Evolutionary conservation across 306 rosid genomes (phyloP).

Genomic region (Rubus idaeus): DNA sequence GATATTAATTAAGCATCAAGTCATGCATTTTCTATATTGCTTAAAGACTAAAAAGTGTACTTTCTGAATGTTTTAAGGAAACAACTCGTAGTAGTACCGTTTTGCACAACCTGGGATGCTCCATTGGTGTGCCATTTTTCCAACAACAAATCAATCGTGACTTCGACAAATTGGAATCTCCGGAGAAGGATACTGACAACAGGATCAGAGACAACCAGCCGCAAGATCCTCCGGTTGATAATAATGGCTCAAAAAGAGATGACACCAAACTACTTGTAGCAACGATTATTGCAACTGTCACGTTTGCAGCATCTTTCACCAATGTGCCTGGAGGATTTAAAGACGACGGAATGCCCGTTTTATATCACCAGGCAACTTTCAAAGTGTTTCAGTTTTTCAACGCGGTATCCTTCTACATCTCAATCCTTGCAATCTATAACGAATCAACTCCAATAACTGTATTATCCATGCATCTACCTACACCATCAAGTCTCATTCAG

Average conservation of each 20-base stretch:
- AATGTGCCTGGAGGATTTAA: conserved; percentile 9
- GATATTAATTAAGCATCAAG: not conserved
- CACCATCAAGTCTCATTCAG: conserved; percentile 6
- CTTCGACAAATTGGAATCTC: not conserved
- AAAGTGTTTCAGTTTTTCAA: not conserved
- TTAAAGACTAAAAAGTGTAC: not conserved
- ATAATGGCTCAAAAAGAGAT: not conserved
- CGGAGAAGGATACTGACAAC: not conserved
- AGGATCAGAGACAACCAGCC: not conserved
- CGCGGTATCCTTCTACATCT: not conserved
- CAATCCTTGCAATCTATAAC: not conserved
- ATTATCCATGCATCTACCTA: not conserved
- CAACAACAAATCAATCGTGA: not conserved
- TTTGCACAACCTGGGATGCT: conserved; percentile 1
- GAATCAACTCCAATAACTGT: not conserved
- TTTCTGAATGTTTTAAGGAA: not conserved
- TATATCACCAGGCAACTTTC: not conserved
- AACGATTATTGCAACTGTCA: not conserved
- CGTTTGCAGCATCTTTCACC: conserved; percentile 5
- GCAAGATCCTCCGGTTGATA: not conserved
- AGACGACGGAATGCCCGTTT: not conserved
- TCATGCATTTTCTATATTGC: not conserved
- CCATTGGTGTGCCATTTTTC: not conserved
- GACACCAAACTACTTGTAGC: conserved; percentile 5
- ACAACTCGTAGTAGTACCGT: not conserved